These are phyloP conservation scores for Cytospora piceicola DNA, from an alignment of 2,329 filamentous ascomycete genomes.

Conservation along the genomic window DNA sequence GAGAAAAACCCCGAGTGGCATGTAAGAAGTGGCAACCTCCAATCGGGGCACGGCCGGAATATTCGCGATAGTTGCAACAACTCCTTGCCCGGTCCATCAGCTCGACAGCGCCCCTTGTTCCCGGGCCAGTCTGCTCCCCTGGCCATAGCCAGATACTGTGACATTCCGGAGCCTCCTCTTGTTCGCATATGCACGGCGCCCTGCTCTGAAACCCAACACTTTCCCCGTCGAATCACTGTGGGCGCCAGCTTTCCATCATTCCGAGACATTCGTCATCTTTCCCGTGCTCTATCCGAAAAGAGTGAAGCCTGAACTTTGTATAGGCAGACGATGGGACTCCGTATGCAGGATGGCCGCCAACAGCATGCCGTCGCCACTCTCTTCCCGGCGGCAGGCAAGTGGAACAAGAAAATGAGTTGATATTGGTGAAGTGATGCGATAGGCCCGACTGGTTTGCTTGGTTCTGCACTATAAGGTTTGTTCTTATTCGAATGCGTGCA, in stretches of 20 bases:
- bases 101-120: background rate
- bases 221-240: background rate
- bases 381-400: background rate
- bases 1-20: background rate
- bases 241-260: background rate
- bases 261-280: background rate
- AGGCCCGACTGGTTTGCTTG: background rate
- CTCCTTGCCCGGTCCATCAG: background rate
- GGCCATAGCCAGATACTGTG: background rate
- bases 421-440: background rate
- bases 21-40: background rate
- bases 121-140: background rate
- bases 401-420: background rate
- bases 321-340: background rate
- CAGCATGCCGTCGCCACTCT: background rate
- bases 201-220: background rate
- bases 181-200: background rate
- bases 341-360: background rate
- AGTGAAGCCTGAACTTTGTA: background rate
- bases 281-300: background rate
- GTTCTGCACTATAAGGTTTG: background rate
- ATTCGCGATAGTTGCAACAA: background rate
- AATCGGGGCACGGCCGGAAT: background rate
- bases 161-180: background rate
- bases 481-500: background rate